Conservation (phyloP, 331 rosid species). For the Malus hybrid region DNA sequence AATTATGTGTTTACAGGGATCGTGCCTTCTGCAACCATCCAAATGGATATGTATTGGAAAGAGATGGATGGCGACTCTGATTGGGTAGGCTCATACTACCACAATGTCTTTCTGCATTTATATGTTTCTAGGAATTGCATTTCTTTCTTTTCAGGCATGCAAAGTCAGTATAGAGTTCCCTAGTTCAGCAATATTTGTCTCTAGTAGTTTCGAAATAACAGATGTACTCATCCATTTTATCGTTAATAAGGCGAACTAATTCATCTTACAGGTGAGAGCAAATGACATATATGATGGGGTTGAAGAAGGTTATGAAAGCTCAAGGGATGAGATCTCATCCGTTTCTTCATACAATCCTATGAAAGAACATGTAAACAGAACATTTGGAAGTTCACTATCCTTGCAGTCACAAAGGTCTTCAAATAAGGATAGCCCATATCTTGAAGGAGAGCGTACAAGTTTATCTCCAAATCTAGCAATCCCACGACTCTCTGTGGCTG, state of each 20-base stretch:
- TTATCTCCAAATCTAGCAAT: slow-evolving; percentile 60
- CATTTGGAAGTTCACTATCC: slow-evolving; percentile 78
- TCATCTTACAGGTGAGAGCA: slow-evolving; percentile 67
- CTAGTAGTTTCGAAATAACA: background rate
- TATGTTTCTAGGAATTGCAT: slow-evolving; percentile 20
- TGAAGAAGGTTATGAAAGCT: slow-evolving; percentile 94
- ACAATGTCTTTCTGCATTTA: slow-evolving; percentile 13
- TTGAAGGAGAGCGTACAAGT: slow-evolving; percentile 68
- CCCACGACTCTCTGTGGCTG: slow-evolving; percentile 75
- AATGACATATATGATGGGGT: slow-evolving; percentile 61
- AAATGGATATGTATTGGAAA: slow-evolving; percentile 91
- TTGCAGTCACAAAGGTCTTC: slow-evolving; percentile 72
- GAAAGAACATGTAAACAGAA: slow-evolving; percentile 58
- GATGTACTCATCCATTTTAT: background rate
- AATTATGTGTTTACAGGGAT: slow-evolving; percentile 47
- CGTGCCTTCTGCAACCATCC: slow-evolving; percentile 63
- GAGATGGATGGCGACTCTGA: slow-evolving; percentile 85
- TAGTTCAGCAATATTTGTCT: slow-evolving; percentile 8
- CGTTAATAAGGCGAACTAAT: slow-evolving; percentile 14
- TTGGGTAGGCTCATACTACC: slow-evolving; percentile 72
- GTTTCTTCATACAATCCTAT: slow-evolving; percentile 82
- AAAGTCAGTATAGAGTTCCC: background rate
- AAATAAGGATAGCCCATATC: slow-evolving; percentile 35
- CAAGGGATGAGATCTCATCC: slow-evolving; percentile 87
- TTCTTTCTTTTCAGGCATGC: slow-evolving; percentile 9